Base-by-base conservation (phyloP, 768 basidiomycete species). In the Tephrocybe sp. region DNA sequence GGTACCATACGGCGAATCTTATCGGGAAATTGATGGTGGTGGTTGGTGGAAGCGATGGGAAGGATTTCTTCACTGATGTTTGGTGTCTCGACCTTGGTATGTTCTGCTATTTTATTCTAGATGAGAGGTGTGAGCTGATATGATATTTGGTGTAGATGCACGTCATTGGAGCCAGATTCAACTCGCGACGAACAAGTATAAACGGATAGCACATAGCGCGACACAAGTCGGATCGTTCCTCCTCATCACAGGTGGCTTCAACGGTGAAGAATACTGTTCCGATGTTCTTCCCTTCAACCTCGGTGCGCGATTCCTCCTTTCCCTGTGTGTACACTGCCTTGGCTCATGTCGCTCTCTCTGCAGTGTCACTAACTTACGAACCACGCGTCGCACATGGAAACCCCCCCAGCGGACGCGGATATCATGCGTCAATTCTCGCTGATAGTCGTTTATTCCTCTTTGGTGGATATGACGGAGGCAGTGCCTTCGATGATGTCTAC, bases 211-310 rank as follows among this genome's bases (percentile, higher is more conserved):
- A 22, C 94, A 97, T 58, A 88, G 86, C 10, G 78, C 92, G 12
- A 92, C 93, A 0, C 90, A 88, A 64, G 88, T 97, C 13, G 93
- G 94, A 24, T 92, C 91, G 1, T 94, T 91, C 62, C 78, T 97
- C 0, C 94, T 94, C 69, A 77, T 95, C 46, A 74, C 86, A 37
- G 94, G 93, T 0, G 94, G 94, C 2, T 93, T 95, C 68, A 87
- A 94, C 55, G 88, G 90, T 4, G 66, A 69, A 10, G 71, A 83
- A 41, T 97, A 97, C 63, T 76, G 72, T 27, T 76, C 77, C 2
- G 88, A 94, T 10, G 72, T 95, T 4, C 72, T 91, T 15, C 71
- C 91, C 4, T 93, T 93, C 67, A 94, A 97, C 60, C 83, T 97
- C 29, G 88, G 94, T 93, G 53, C 25, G 69, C 58, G 21, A 40